A percentile compares a stretch with the other conserved stretches of the same genome.
These are phyloP conservation scores for Oxyria digyna DNA, from an alignment of 148 eudicot genomes.

Conservation along the genomic window DNA sequence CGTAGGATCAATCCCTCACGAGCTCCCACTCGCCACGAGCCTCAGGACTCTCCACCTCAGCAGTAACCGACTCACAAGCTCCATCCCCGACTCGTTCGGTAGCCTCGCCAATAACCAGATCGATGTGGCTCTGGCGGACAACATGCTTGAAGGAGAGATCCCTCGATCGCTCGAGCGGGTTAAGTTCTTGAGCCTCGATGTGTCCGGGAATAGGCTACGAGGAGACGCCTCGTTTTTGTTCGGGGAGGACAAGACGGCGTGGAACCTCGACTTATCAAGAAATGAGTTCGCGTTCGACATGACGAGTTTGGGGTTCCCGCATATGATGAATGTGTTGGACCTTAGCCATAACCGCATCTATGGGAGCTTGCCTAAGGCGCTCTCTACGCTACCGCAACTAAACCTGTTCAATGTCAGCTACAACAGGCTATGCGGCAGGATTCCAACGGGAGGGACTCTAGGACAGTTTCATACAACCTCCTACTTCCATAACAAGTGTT, in stretches of 20 bases:
- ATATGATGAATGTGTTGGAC: constrained; percentile 9
- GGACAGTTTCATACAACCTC: constrained; percentile 4
- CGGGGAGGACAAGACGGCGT: constrained; percentile 9
- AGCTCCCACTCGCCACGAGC: constrained; percentile 2
- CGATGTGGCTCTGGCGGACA: constrained; percentile 11
- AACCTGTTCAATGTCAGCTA: constrained; percentile 23
- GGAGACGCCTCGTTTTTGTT: constrained; percentile 39
- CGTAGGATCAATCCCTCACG: constrained; percentile 8
- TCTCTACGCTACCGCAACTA: constrained; percentile 13
- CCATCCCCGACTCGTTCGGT: constrained; percentile 26
- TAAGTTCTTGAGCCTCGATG: constrained; percentile 5
- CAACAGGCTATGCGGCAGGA: constrained; percentile 33
- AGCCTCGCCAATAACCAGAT: neutral
- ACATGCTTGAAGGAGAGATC: constrained; percentile 22
- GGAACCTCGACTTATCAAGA: constrained; percentile 12
- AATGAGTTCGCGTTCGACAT: constrained; percentile 25
- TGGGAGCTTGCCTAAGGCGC: constrained; percentile 21
- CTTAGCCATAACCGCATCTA: constrained; percentile 28
- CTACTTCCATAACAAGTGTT: constrained; percentile 11
- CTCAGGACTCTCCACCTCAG: neutral
- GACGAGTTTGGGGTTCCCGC: constrained; percentile 14
- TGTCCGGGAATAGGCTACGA: constrained; percentile 22
- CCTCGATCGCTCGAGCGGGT: constrained; percentile 17
- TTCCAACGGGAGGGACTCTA: constrained; percentile 20
- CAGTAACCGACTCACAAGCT: constrained; percentile 16